Conservation (phyloP, 2,329 filamentous ascomycete genomes). For the Fusarium citri region DNA sequence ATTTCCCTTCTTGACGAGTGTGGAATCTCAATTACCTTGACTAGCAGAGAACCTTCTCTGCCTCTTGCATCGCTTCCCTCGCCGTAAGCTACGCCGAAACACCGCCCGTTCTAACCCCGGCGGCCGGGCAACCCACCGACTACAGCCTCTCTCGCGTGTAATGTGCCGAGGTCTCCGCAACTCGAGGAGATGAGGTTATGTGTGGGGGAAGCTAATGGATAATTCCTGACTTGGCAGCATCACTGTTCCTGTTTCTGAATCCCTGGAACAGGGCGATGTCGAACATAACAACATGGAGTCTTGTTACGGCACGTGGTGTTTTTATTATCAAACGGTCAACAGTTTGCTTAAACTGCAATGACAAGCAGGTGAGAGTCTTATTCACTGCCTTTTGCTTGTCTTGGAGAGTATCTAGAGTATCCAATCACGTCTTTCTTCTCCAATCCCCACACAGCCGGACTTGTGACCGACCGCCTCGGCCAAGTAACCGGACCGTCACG, state of each 20-base stretch:
- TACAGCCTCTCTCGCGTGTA: slow-evolving; percentile 24
- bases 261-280: background rate
- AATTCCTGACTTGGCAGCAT: slow-evolving; percentile 11
- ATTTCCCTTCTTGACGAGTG: background rate
- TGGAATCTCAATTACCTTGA: background rate
- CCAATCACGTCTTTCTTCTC: slow-evolving; percentile 30
- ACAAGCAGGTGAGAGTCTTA: slow-evolving; percentile 31
- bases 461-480: slow-evolving; percentile 38
- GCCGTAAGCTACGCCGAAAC: slow-evolving; percentile 45
- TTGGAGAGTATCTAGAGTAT: no score
- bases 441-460: slow-evolving; percentile 37
- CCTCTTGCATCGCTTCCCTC: slow-evolving; percentile 23
- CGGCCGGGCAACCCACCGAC: slow-evolving; percentile 44
- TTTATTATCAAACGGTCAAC: background rate
- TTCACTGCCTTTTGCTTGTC: slow-evolving; percentile 11
- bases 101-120: slow-evolving; percentile 31
- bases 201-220: slow-evolving; percentile 31
- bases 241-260: slow-evolving; percentile 30
- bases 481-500: slow-evolving; percentile 24
- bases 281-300: background rate
- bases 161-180: slow-evolving; percentile 46
- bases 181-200: slow-evolving; percentile 20
- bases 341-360: background rate
- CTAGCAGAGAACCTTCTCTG: background rate
- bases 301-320: slow-evolving; percentile 11